A percentile compares a stretch with the other conserved stretches of the same genome.
These are phyloP conservation scores for Penicillium waksmanii DNA, from an alignment of 495 filamentous ascomycete species.

Conservation along the genomic window DNA sequence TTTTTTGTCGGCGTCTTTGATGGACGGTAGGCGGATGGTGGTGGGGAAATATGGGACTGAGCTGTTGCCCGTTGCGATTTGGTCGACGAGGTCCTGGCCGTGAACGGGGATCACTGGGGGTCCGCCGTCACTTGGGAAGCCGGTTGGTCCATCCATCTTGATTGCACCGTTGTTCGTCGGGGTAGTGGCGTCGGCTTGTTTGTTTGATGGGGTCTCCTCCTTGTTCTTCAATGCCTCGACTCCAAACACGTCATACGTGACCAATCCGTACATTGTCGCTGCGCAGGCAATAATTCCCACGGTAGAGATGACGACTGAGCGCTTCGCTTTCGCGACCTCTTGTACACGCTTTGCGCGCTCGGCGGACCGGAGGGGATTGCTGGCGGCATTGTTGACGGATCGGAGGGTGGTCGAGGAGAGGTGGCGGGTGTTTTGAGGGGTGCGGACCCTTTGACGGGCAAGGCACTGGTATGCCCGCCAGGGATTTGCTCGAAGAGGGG, in stretches of 20 bases:
- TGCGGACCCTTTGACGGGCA: conserved; percentile 28
- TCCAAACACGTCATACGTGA: conserved; percentile 46
- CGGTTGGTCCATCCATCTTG: conserved; percentile 45
- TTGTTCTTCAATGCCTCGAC: conserved; percentile 27
- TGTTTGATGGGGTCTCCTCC: not conserved
- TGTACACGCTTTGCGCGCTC: conserved; percentile 20
- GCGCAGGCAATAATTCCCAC: conserved; percentile 42
- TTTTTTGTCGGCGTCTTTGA: conserved; percentile 40
- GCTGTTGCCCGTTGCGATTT: conserved; percentile 81
- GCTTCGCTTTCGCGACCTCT: conserved; percentile 28
- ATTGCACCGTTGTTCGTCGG: conserved; percentile 24
- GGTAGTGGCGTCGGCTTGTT: conserved; percentile 10
- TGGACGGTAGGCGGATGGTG: conserved; percentile 62
- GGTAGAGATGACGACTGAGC: conserved; percentile 40
- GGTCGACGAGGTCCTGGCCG: conserved; percentile 62
- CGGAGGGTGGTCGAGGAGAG: conserved; percentile 37
- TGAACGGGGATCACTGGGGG: conserved; percentile 46
- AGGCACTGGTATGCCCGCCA: conserved; percentile 43
- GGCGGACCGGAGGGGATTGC: conserved; percentile 36
- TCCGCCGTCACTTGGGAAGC: conserved; percentile 37
- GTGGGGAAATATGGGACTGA: conserved; percentile 81
- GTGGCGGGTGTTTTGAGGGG: conserved; percentile 20
- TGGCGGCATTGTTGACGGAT: conserved; percentile 24
- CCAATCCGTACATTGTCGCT: conserved; percentile 42
- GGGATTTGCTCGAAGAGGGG: conserved; percentile 30